phyloP scores from a whole-genome alignment of 768 basidiomycete genomes.

The Mycena vitilis region DNA sequence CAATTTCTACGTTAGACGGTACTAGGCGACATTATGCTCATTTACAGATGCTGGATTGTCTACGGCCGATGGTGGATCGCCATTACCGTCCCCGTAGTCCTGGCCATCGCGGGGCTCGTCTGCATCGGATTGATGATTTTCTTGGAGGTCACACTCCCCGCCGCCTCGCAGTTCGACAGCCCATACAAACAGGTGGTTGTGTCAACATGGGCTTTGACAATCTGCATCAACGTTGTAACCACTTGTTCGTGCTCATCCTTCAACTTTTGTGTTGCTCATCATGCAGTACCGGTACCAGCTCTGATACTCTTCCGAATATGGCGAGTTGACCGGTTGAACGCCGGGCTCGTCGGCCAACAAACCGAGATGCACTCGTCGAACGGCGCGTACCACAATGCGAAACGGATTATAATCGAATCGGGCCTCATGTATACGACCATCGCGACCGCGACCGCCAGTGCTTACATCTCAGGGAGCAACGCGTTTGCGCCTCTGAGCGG shows the following conservation, averaged over 20 bases:
- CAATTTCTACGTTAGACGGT: background rate
- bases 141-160: constrained; percentile 13
- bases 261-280: background rate
- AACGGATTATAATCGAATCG: constrained; percentile 25
- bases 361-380: background rate
- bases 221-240: constrained; percentile 17
- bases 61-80: constrained; percentile 24
- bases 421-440: constrained; percentile 25
- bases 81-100: constrained; percentile 14
- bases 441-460: background rate
- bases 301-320: constrained; percentile 19
- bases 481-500: constrained; percentile 22
- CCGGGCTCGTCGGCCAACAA: background rate
- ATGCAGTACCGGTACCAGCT: background rate
- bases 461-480: constrained; percentile 21
- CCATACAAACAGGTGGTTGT: constrained; percentile 13
- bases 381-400: background rate
- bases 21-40: constrained; percentile 19
- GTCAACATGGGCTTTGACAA: constrained; percentile 22
- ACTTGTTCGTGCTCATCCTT: constrained; percentile 4
- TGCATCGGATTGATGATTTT: constrained; percentile 9
- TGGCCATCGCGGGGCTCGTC: constrained; percentile 12
- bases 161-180: constrained; percentile 9
- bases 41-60: constrained; percentile 29
- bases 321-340: constrained; percentile 16